Percentiles rank a stretch among this genome's conserved stretches.
These are phyloP conservation scores for Backusella sp. DNA, from an alignment of 192 early-diverging fungal genomes.

Conservation along the genomic window DNA sequence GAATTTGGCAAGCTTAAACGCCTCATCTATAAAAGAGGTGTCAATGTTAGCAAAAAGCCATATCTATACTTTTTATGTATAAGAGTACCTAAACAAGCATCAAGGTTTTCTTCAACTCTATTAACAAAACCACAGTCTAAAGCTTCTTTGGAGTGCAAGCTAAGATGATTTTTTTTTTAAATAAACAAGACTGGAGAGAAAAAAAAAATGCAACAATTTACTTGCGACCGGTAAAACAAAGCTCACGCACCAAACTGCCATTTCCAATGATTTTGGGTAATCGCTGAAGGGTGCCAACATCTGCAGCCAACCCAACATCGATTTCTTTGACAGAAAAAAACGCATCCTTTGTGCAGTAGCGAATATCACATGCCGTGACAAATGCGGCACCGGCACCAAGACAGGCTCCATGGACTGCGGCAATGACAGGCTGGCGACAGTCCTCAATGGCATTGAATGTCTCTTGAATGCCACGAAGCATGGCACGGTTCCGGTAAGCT, in stretches of 20 bases:
- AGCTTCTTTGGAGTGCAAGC: constrained; percentile 59
- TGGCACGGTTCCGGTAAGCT: neutral
- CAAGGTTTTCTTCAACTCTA: constrained; percentile 45
- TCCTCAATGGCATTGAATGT: constrained; percentile 76
- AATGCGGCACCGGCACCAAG: constrained; percentile 87
- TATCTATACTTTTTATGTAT: neutral
- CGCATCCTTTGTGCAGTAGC: constrained; percentile 73
- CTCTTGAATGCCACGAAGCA: constrained; percentile 49
- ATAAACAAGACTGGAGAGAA: neutral
- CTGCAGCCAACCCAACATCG: constrained; percentile 92
- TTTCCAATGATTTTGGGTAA: constrained; percentile 94
- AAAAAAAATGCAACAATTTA: constrained; percentile 26
- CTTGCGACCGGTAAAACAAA: constrained; percentile 82
- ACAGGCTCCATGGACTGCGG: constrained; percentile 78
- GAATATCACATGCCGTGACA: constrained; percentile 91
- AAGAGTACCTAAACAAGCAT: constrained; percentile 46
- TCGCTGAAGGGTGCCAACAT: constrained; percentile 92
- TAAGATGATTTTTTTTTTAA: constrained; percentile 11
- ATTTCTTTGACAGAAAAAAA: constrained; percentile 90
- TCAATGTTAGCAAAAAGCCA: neutral
- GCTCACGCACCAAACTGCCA: constrained; percentile 85
- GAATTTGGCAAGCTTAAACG: constrained; percentile 63
- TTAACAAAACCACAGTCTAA: constrained; percentile 54
- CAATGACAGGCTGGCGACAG: constrained; percentile 90
- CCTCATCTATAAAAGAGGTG: constrained; percentile 41